Evolutionary conservation across 2,329 filamentous ascomycete genomes (phyloP).

Genomic region (Xylaria sp.): DNA sequence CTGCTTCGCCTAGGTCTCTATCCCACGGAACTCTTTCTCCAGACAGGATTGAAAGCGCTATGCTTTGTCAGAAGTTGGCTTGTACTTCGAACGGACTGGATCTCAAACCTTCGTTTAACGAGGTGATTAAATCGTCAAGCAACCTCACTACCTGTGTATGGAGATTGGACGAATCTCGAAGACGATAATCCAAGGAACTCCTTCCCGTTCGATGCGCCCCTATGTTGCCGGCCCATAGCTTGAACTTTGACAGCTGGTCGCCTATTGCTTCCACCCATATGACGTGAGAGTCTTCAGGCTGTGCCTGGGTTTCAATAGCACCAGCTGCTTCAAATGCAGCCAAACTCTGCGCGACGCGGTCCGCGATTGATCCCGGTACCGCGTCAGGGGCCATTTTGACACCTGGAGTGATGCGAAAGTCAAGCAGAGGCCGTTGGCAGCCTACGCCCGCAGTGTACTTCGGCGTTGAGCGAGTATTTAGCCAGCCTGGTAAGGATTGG

Average conservation of each 20-base stretch:
- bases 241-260: slow-evolving; percentile 36
- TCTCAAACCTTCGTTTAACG: slow-evolving; percentile 29
- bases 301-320: not conserved
- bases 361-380: slow-evolving; percentile 18
- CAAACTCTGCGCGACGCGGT: slow-evolving; percentile 24
- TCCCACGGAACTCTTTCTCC: slow-evolving; percentile 35
- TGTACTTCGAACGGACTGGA: not conserved
- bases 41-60: slow-evolving; percentile 28
- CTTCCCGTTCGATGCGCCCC: slow-evolving; percentile 37
- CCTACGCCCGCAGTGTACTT: not conserved
- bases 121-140: slow-evolving; percentile 37
- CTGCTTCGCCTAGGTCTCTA: slow-evolving; percentile 12
- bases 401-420: not conserved
- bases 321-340: slow-evolving; percentile 29
- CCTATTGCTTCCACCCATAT: slow-evolving; percentile 6
- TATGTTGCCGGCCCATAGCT: slow-evolving; percentile 41
- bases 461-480: not conserved
- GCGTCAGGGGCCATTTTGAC: slow-evolving; percentile 14
- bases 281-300: slow-evolving; percentile 3
- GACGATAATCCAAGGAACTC: slow-evolving; percentile 41
- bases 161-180: slow-evolving; percentile 40
- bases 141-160: slow-evolving; percentile 42
- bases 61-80: slow-evolving; percentile 9
- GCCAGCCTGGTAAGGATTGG: not conserved
- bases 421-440: not conserved